Base-by-base conservation (phyloP, 139 green algal genomes). In the Coccomyxa sp. region DNA sequence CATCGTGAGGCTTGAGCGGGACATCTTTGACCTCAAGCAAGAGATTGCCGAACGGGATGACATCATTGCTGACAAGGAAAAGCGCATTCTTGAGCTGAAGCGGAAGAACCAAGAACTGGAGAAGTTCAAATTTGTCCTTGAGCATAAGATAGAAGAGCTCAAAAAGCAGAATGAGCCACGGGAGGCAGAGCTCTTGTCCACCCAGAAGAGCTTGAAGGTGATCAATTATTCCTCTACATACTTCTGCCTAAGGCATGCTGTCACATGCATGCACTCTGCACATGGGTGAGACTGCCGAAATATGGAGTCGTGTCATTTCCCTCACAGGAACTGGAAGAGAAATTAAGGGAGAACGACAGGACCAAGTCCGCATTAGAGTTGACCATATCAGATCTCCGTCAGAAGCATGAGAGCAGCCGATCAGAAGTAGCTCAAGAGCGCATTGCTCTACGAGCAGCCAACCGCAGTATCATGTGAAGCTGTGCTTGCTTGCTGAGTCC, bases 81-180 rank as follows among this genome's bases (percentile, higher is more conserved):
- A 94, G 67, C 92, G 95, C 79, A 97, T 98, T 84, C 94, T 97
- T 80, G 95, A 97, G 84, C 91, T 98, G 28, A 98, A 98, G 91
- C 96, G 95, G 90, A 97, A 98, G 86, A 97, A 97, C 74, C 94
- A 97, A 89, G 94, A 98, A 91, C 89, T 98, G 30, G 95, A 98
- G 88, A 98, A 98, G 88, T 98, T 98, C 89, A 98, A 98, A 87
- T 98, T 98, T 85, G 95, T 98, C 82, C 89, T 98, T 84, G 95
- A 98, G 83, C 97, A 96, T 93, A 97, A 97, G 86, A 96, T 98
- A 89, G 95, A 95, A 82, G 95, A 98, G 92, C 92, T 98, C 21
- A 96, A 96, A 88, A 94, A 93, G 86, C 92, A 96, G 89, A 96
- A 97, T 84, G 94, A 98, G 86, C 95, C 95, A 17, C 88, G 91